phyloP scores from a whole-genome alignment of 345 rosid genomes.

The Acer saccharum region DNA sequence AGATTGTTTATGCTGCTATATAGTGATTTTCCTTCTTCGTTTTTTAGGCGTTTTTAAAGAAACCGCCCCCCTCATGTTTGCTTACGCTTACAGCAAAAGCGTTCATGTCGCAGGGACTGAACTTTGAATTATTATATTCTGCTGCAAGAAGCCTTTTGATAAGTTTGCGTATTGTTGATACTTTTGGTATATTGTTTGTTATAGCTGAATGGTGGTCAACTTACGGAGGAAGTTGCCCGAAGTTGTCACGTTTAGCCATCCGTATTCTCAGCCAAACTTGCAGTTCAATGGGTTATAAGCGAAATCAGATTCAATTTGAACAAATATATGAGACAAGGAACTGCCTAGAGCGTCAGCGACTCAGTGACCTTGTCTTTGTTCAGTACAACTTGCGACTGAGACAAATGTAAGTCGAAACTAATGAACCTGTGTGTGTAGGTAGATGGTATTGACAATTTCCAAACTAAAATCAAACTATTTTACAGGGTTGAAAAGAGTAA shows the following conservation, averaged over 20 bases:
- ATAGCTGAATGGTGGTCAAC: slow-evolving; percentile 98
- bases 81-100: neutral
- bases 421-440: neutral
- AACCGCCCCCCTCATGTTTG: neutral
- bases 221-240: slow-evolving; percentile 89
- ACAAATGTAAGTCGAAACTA: slow-evolving; percentile 48
- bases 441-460: slow-evolving; percentile 5
- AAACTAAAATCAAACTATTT: slow-evolving; percentile 15
- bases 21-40: neutral
- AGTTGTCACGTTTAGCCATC: slow-evolving; percentile 76
- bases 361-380: slow-evolving; percentile 71
- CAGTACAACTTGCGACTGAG: slow-evolving; percentile 79
- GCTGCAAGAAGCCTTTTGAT: slow-evolving; percentile 3
- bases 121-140: slow-evolving; percentile 7
- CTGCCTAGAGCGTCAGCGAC: slow-evolving; percentile 70
- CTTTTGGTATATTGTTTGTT: slow-evolving; percentile 16
- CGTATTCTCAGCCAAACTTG: slow-evolving; percentile 90
- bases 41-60: neutral
- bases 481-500: slow-evolving; percentile 39
- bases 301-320: slow-evolving; percentile 39
- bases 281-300: slow-evolving; percentile 48
- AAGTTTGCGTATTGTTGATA: slow-evolving; percentile 9
- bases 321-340: slow-evolving; percentile 65
- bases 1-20: slow-evolving; percentile 15
- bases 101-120: neutral